Evolutionary conservation across 192 early-diverging fungal genomes (phyloP).

Genomic region (Dimargaris cristalligena): DNA sequence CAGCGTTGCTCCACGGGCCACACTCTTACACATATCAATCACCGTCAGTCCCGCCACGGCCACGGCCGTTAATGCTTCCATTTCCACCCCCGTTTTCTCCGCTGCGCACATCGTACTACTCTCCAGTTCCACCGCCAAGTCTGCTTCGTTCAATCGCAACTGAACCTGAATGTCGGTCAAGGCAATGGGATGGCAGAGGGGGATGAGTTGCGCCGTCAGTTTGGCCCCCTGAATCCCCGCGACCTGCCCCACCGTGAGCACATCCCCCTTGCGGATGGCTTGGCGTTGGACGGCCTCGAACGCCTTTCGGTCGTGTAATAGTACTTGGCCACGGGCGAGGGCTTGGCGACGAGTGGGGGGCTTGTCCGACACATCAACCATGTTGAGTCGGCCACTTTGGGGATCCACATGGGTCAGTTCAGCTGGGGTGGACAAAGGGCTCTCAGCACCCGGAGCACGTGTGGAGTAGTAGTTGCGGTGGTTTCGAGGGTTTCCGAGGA

Average conservation of each 20-base stretch:
- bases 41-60: conserved; percentile 70
- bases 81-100: conserved; percentile 81
- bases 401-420: conserved; percentile 61
- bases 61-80: conserved; percentile 70
- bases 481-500: too few species aligned
- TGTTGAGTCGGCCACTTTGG: conserved; percentile 51
- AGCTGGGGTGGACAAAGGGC: too few species aligned
- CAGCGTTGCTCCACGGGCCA: conserved; percentile 67
- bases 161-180: conserved; percentile 54
- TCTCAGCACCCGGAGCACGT: too few species aligned
- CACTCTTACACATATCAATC: conserved; percentile 95
- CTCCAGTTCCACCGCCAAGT: conserved; percentile 41
- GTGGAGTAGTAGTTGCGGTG: too few species aligned
- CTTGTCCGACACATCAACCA: conserved; percentile 80
- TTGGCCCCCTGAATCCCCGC: conserved; percentile 89
- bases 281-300: conserved; percentile 47
- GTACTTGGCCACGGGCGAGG: conserved; percentile 49
- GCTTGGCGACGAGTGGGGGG: conserved; percentile 50
- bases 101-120: conserved; percentile 50
- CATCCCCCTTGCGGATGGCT: conserved; percentile 72
- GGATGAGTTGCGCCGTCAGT: conserved; percentile 61
- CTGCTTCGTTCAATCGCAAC: conserved; percentile 26
- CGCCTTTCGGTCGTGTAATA: conserved; percentile 40
- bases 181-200: conserved; percentile 71
- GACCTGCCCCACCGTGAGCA: conserved; percentile 67